phyloP scores from a whole-genome alignment of 2,329 filamentous ascomycete genomes.

The Leptographium wingfieldii region DNA sequence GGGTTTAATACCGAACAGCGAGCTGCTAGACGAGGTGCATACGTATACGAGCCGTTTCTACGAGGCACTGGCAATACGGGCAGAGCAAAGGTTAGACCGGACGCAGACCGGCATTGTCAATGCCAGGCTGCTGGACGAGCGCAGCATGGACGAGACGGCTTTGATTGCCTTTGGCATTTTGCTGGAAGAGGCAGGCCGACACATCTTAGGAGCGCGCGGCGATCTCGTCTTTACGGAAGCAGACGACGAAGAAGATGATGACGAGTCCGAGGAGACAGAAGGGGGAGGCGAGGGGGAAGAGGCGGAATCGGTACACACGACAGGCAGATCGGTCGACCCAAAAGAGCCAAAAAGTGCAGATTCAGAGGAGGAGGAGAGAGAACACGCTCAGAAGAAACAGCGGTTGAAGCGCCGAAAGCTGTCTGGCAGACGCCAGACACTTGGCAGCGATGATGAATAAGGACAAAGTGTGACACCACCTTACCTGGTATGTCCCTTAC shows the following conservation, averaged over 20 bases:
- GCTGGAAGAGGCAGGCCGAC: constrained; percentile 55
- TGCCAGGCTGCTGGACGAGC: constrained; percentile 29
- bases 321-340: too few relatives aligned
- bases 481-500: neutral
- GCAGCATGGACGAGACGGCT: constrained; percentile 67
- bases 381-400: neutral
- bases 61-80: constrained; percentile 21
- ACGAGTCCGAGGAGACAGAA: neutral
- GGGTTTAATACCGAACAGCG: constrained; percentile 50
- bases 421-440: neutral
- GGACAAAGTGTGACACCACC: neutral
- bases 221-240: constrained; percentile 61
- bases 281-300: neutral
- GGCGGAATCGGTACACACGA: neutral
- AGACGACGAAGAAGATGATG: constrained; percentile 16
- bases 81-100: neutral
- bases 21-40: constrained; percentile 58
- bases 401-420: neutral
- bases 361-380: neutral
- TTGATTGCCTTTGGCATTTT: constrained; percentile 63
- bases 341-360: neutral
- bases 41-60: constrained; percentile 57
- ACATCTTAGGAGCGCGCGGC: constrained; percentile 49
- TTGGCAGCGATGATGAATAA: neutral
- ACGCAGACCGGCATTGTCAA: constrained; percentile 6